Base-by-base conservation (phyloP, 306 rosid species). In the Casuarina equisetifolia region DNA sequence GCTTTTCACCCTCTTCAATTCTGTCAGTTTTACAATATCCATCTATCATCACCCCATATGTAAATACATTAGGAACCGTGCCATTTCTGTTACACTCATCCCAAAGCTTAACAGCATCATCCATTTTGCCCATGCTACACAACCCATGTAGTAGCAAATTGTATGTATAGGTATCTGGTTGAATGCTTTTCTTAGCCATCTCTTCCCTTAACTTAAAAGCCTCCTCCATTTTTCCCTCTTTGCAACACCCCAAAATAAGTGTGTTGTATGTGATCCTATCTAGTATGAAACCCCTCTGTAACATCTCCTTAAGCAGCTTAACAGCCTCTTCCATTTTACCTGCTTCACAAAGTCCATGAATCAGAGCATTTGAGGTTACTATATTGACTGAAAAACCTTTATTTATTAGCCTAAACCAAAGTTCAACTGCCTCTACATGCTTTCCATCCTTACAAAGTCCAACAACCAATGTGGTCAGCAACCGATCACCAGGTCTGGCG, bases 181-280 rank as follows among this genome's bases (percentile, higher is more conserved):
- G 80, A 79, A 89, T 83, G 79, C 81, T 86, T 82, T 55, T 82
- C 53, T 72, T 71, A 71, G 73, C 49, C 97, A 89, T 89, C 82
- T 86, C 90, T 70, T 86, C 86, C 87, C 82, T 88, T 53, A 91
- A 83, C 82, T 70, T 74, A 77, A 88, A 84, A 62, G 87, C 90
- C 67, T 82, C 83, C 62, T 84, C 87, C 25, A 86, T 77, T 74
- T 69, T 76, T 55, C 89, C 92, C 78, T 69, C 76, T 76, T 73
- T 89, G 84, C 92, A 88, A 83, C 76, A 90, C 51, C 94, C 90
- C 59, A 82, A 82, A 59, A 91, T 89, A 72, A 91, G 90, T 43
- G 89, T 86, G 85, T 91, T 91, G 82, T 85, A 91, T 9, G 97
- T 86, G 75, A 86, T 86, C 15, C 36, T 83, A 88, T 91, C 94